Base-by-base conservation (phyloP, 257 asterid genomes). In the Fraxinus pennsylvanica region DNA sequence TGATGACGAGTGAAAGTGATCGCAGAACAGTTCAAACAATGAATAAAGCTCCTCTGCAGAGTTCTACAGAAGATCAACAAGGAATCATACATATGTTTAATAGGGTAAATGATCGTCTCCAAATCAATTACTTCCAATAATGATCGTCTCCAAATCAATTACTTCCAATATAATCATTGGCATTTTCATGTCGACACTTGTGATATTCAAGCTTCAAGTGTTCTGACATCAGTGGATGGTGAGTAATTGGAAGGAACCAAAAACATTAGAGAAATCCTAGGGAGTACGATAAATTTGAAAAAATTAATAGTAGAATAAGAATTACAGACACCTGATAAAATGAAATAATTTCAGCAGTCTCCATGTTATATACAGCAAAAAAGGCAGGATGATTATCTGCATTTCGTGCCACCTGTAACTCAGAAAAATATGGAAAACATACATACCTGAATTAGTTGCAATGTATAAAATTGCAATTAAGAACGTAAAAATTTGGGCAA, bases 351-450 rank as follows among this genome's bases (percentile, higher is more conserved):
- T 95, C 97, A 78, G 99, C 86, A 0, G 97, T 90, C 88, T 93
- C 99, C 98, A 95, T 93, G 80, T 95, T 91, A 86, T 95, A 95
- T 82, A 95, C 96, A 87, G 97, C 98, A 86, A 95, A 91, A 81
- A 95, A 95, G 78, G 99, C 96, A 76, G 94, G 96, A 84, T 94
- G 95, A 81, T 78, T 94, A 75, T 94, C 99, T 5, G 96, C 86
- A 84, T 86, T 91, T 80, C 98, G 87, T 30, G 96, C 90, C 75
- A 92, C 94, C 97, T 94, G 86, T 52, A 76, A 74, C 78, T 82
- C 50, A 75, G 76, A 74, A 79, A 85, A 57, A 78, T 73, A 71
- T 70, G 61, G 74, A 82, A 81, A 76, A 78, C 79, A 66, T 74
- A 77, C 69, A 38, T 61, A 59, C 36, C 78, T 15, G 1, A 70